Evolutionary conservation across 345 rosid species (phyloP).

Genomic region (Erodium maritimum): DNA sequence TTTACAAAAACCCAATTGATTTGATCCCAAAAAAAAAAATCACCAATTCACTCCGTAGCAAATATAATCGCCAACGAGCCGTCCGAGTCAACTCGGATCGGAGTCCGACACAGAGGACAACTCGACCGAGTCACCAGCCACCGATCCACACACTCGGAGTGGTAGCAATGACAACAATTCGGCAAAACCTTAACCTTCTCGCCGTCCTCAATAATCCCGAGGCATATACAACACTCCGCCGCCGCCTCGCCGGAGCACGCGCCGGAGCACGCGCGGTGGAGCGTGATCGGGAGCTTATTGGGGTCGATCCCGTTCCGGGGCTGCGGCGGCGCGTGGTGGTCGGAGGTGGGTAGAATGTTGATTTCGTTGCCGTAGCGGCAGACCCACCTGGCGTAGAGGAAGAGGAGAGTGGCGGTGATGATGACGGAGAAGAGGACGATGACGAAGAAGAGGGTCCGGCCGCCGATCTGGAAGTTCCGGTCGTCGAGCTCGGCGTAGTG

Average conservation of each 20-base stretch:
- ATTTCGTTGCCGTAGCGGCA: constrained; percentile 11
- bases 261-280: constrained; percentile 1
- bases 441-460: constrained; percentile 27
- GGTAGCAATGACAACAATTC: constrained; percentile 45
- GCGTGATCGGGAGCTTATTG: constrained; percentile 14
- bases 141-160: constrained; percentile 51
- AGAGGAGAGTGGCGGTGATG: constrained; percentile 19
- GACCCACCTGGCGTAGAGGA: constrained; percentile 30
- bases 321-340: constrained; percentile 2
- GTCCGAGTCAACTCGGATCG: constrained; percentile 19
- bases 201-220: constrained; percentile 50
- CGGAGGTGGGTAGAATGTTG: background rate
- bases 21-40: too few species aligned
- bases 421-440: constrained; percentile 16
- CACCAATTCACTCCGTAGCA: too few species aligned
- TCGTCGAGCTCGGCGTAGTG: constrained; percentile 29
- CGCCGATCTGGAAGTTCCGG: constrained; percentile 27
- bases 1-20: too few species aligned
- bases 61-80: background rate
- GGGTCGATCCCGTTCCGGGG: constrained; percentile 12
- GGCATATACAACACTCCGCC: constrained; percentile 56
- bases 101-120: constrained; percentile 65
- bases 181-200: constrained; percentile 64
- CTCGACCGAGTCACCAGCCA: constrained; percentile 52
- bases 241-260: background rate